phyloP scores from a whole-genome alignment of 306 rosid species.

The Pueraria montana region DNA sequence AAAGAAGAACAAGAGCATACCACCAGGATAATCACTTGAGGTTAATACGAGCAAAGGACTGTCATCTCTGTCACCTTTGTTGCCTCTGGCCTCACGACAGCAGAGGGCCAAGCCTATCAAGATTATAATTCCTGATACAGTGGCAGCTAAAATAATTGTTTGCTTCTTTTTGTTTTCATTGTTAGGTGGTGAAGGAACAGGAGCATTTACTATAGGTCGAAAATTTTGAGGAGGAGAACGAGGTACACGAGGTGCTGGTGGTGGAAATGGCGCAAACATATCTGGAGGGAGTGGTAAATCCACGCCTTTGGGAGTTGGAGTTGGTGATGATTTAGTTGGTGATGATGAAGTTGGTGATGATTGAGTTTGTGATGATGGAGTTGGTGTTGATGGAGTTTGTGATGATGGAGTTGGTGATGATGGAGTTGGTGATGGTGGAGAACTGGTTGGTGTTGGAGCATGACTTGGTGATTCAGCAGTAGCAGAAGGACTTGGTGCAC shows the following conservation, averaged over 20 bases:
- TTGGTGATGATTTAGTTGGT: constrained; percentile 18
- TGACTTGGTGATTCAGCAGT: constrained; percentile 1
- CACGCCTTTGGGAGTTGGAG: not conserved
- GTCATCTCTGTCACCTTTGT: constrained; percentile 56
- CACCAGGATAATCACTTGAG: constrained; percentile 57
- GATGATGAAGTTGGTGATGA: constrained; percentile 1
- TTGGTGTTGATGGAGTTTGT: not conserved
- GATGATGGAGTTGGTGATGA: not conserved
- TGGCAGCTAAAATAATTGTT: constrained; percentile 29
- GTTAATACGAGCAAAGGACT: constrained; percentile 61
- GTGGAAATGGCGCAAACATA: constrained; percentile 3
- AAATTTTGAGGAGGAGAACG: not conserved
- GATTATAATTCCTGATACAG: constrained; percentile 47
- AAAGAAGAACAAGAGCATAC: constrained; percentile 54
- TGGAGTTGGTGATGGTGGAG: constrained; percentile 10
- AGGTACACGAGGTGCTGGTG: constrained; percentile 17
- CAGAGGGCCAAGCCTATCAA: constrained; percentile 57
- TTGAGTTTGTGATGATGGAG: constrained; percentile 12
- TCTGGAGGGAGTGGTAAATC: constrained; percentile 37
- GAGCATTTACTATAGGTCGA: not conserved
- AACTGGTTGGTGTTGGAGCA: constrained; percentile 7
- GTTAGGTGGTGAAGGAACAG: constrained; percentile 26
- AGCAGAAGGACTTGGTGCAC: constrained; percentile 35
- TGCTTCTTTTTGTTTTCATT: not conserved
- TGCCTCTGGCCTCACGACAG: constrained; percentile 40